A percentile compares a stretch with the other conserved stretches of the same genome.
These are phyloP conservation scores for Haplosporangium sp. DNA, from an alignment of 371 early-diverging fungal genomes.

Conservation along the genomic window DNA sequence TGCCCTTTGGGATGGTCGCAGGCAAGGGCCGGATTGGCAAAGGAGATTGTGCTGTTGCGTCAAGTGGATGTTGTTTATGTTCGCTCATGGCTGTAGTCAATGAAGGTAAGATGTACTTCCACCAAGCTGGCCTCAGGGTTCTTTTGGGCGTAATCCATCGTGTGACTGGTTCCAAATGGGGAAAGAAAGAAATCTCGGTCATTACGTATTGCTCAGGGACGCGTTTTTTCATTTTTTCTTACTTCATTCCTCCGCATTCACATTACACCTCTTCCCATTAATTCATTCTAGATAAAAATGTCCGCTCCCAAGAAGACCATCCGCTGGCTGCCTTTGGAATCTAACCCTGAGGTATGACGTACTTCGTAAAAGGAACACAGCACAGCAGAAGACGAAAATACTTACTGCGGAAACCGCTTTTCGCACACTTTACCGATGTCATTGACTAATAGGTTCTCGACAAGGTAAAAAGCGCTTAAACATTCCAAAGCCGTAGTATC, in stretches of 20 bases:
- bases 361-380: neutral
- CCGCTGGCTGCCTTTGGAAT: constrained; percentile 86
- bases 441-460: constrained; percentile 67
- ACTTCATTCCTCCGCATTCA: too few relatives aligned
- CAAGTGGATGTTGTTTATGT: constrained; percentile 16
- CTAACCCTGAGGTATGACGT: constrained; percentile 78
- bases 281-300: constrained; percentile 10
- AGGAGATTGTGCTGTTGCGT: constrained; percentile 7
- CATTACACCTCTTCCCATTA: too few relatives aligned
- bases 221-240: too few relatives aligned
- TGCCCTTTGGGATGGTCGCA: neutral
- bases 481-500: neutral
- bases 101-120: neutral
- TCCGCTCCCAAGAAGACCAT: constrained; percentile 46
- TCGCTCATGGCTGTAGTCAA: constrained; percentile 5
- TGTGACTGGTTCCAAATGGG: too few relatives aligned
- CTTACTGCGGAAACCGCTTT: constrained; percentile 9
- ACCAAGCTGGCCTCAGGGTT: neutral
- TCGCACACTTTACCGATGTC: too few relatives aligned
- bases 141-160: too few relatives aligned
- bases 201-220: too few relatives aligned
- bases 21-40: constrained; percentile 3
- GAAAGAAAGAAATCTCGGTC: too few relatives aligned
- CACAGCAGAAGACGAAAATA: too few relatives aligned
- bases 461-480: constrained; percentile 57